A percentile compares a stretch with the other conserved stretches of the same genome.
Evolutionary conservation across 1,284 basidiomycete genomes (phyloP).

Genomic region (Trametes versicolor): DNA sequence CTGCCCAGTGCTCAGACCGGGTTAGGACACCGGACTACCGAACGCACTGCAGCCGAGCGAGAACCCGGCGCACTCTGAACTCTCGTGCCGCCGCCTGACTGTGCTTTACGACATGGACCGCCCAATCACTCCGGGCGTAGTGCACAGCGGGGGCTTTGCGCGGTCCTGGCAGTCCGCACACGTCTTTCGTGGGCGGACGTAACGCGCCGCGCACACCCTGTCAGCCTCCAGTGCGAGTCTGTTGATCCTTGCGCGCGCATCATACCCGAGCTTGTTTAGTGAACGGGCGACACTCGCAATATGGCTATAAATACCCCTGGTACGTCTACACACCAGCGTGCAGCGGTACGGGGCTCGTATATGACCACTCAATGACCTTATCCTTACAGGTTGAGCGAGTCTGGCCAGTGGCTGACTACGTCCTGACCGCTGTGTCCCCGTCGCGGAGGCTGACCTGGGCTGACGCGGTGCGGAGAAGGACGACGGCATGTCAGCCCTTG

Average conservation of each 20-base stretch:
- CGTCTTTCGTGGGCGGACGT: neutral
- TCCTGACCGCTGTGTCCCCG: neutral
- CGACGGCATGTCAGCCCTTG: neutral
- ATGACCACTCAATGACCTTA: neutral
- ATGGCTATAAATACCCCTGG: neutral
- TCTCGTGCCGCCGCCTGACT: neutral
- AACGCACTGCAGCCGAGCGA: neutral
- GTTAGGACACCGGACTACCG: slow-evolving; percentile 23
- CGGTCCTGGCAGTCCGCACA: neutral
- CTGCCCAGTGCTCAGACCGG: neutral
- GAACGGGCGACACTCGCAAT: too few relatives aligned
- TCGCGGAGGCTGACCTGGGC: neutral
- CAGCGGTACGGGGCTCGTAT: neutral
- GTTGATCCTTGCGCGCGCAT: neutral
- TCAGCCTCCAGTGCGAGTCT: too few relatives aligned
- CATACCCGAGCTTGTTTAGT: neutral
- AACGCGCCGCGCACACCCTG: neutral
- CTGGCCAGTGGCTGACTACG: neutral
- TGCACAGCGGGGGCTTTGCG: neutral
- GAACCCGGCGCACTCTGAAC: neutral
- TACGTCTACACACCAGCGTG: neutral
- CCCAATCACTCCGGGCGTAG: neutral
- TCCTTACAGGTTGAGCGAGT: neutral
- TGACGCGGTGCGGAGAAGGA: neutral
- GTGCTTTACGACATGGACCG: neutral